These are phyloP conservation scores for Rhytidiadelphus loreus DNA, from an alignment of 225 moss, liverwort and hornwort genomes.

Conservation along the genomic window DNA sequence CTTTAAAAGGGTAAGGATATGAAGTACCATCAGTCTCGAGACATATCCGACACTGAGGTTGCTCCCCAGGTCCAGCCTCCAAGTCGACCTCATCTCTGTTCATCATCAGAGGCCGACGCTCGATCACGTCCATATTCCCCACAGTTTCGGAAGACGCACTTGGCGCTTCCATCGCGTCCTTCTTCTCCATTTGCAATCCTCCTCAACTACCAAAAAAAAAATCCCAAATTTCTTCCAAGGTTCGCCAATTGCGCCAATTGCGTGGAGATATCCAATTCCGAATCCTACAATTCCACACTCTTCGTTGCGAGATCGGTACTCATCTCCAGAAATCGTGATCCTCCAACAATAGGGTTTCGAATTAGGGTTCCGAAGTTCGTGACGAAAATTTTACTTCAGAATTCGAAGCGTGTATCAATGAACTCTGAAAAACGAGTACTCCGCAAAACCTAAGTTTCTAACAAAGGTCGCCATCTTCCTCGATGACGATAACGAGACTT, in stretches of 20 bases:
- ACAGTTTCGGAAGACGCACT: constrained; percentile 1
- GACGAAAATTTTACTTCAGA: not conserved
- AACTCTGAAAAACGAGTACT: not conserved
- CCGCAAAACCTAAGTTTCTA: not conserved
- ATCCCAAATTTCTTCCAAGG: not conserved
- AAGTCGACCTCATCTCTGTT: constrained; percentile 41
- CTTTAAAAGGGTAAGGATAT: not conserved
- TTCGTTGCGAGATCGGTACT: not conserved
- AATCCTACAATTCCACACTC: not conserved
- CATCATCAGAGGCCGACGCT: constrained; percentile 39
- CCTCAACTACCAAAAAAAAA: not conserved
- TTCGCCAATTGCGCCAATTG: not conserved
- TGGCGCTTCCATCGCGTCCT: not conserved
- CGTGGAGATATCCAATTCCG: not conserved
- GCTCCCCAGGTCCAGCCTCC: constrained; percentile 43
- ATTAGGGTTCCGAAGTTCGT: not conserved
- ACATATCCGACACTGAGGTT: constrained; percentile 53
- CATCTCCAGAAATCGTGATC: not conserved
- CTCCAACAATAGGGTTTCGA: not conserved
- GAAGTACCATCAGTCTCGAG: constrained; percentile 39
- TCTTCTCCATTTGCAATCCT: constrained; percentile 19
- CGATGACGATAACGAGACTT: not conserved
- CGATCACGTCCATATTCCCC: constrained; percentile 6
- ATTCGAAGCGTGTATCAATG: not conserved
- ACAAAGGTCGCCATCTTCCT: not conserved